Percentiles rank a stretch among this genome's conserved stretches.
Evolutionary conservation across 352 stramenopile species (phyloP).

Genomic region (Phytophthora pisi): DNA sequence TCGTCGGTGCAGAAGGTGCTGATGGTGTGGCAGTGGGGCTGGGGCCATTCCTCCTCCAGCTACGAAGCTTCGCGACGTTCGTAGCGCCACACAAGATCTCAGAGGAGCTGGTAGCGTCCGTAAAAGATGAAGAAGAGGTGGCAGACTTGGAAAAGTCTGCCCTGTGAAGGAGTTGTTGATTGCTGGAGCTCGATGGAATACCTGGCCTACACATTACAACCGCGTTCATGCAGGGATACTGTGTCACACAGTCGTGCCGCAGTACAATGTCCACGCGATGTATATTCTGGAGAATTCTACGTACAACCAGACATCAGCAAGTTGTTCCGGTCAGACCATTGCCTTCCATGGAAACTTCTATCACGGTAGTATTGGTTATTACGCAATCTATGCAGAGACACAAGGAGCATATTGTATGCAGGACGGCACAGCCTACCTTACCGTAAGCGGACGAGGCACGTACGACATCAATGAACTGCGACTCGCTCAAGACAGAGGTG

Average conservation of each 20-base stretch:
- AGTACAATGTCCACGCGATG: conserved; percentile 25
- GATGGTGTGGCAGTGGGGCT: conserved; percentile 22
- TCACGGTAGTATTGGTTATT: conserved; percentile 38
- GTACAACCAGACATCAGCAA: conserved; percentile 1
- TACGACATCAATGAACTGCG: conserved; percentile 28
- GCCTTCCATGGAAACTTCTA: conserved; percentile 32
- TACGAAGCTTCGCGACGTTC: conserved; percentile 28
- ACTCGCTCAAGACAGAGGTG: conserved; percentile 19
- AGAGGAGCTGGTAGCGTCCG: conserved; percentile 13
- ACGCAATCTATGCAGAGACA: conserved; percentile 33
- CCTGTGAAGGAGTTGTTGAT: conserved; percentile 15
- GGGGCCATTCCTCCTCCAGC: conserved; percentile 29
- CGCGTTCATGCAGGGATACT: conserved; percentile 4
- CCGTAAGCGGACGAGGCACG: conserved; percentile 13
- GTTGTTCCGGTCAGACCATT: conserved; percentile 7
- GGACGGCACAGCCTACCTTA: conserved; percentile 20
- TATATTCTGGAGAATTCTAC: conserved; percentile 12
- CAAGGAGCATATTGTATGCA: conserved; percentile 19
- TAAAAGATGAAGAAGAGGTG: conserved; percentile 1
- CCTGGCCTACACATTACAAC: conserved; percentile 15
- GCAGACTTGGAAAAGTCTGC: conserved; percentile 10
- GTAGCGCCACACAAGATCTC: conserved; percentile 34
- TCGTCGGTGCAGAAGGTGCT: conserved; percentile 9
- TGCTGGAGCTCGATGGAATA: conserved; percentile 27
- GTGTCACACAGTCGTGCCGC: conserved; percentile 19